Evolutionary conservation across 1,284 basidiomycete species (phyloP), one percentile per base, ranked within the genome.

Genomic region (Cutaneotrichosporon sp.): DNA sequence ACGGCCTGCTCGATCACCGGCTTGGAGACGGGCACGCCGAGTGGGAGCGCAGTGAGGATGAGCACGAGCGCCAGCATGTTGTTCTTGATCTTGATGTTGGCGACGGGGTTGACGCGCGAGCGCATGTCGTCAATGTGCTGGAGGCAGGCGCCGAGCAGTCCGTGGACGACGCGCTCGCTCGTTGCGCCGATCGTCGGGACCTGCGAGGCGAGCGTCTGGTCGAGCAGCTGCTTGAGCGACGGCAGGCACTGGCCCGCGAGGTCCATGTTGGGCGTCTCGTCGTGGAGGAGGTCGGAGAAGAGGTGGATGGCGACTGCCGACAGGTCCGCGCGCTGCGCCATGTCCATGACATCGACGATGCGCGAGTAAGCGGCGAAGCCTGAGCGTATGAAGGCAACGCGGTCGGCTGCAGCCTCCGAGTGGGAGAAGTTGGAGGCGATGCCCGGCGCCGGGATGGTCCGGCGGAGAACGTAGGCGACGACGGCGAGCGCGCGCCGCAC

Each of bases 111-210:
- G 62, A 88, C 84, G 51, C 93, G 87, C 10, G 90, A 87, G 59
- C 92, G 86, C 88, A 97, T 92, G 66, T 90, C 92, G 69, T 97
- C 93, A 24, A 97, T 84, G 71, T 94, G 91, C 56, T 89, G 81
- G 42, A 99, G 79, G 72, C 91, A 93, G 1, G 89, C 85, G 0
- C 92, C 94, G 11, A 98, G 79, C 38, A 97, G 81, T 7, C 92
- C 93, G 72, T 98, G 93, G 0, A 97, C 80, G 5, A 92, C 81
- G 18, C 84, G 84, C 13, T 75, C 72, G 18, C 70, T 70, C 52
- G 66, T 67, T 11, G 68, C 69, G 4, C 61, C 61, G 33, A 74
- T 72, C 16, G 67, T 72, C 1, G 70, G 75, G 34, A 69, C 73
- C 66, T 67, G 74, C 58, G 58, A 72, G 1, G 69, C 69, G 34